phyloP scores from a whole-genome alignment of 352 stramenopile genomes.

The Phytophthora melonis region DNA sequence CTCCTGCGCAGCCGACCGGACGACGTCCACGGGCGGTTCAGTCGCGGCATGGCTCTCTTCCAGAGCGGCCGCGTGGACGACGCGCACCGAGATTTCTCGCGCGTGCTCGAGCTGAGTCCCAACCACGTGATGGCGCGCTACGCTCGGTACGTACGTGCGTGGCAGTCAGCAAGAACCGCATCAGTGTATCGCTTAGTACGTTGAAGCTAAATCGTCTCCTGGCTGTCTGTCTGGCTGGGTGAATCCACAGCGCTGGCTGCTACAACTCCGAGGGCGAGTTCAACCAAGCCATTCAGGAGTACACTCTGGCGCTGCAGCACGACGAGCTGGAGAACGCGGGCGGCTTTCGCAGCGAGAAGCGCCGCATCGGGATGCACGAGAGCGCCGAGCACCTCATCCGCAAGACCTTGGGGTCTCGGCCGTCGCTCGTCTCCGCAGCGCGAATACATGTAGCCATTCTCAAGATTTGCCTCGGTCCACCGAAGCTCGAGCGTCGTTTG shows the following conservation, averaged over 20 bases:
- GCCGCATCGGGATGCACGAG: slow-evolving; percentile 33
- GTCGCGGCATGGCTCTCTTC: slow-evolving; percentile 79
- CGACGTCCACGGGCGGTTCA: slow-evolving; percentile 75
- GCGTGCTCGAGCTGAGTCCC: slow-evolving; percentile 70
- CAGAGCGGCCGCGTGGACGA: slow-evolving; percentile 57
- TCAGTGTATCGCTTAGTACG: background rate
- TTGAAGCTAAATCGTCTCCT: background rate
- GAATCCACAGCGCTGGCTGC: slow-evolving; percentile 56
- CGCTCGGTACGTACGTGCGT: slow-evolving; percentile 41
- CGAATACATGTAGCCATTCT: background rate
- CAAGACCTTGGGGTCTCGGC: slow-evolving; percentile 28
- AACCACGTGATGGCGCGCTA: slow-evolving; percentile 86
- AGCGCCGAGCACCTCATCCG: slow-evolving; percentile 34
- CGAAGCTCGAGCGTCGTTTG: background rate
- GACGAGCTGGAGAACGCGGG: slow-evolving; percentile 62
- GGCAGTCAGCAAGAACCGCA: too few species aligned
- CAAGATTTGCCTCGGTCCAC: background rate
- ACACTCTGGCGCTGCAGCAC: slow-evolving; percentile 73
- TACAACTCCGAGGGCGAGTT: slow-evolving; percentile 80
- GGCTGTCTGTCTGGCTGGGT: background rate
- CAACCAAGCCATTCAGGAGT: slow-evolving; percentile 78
- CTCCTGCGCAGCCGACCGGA: slow-evolving; percentile 59
- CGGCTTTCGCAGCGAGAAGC: slow-evolving; percentile 36
- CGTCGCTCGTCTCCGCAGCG: slow-evolving; percentile 4
- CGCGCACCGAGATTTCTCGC: slow-evolving; percentile 72